Evolutionary conservation across 768 basidiomycete species (phyloP).

Genomic region (Kwoniella shandongensis): DNA sequence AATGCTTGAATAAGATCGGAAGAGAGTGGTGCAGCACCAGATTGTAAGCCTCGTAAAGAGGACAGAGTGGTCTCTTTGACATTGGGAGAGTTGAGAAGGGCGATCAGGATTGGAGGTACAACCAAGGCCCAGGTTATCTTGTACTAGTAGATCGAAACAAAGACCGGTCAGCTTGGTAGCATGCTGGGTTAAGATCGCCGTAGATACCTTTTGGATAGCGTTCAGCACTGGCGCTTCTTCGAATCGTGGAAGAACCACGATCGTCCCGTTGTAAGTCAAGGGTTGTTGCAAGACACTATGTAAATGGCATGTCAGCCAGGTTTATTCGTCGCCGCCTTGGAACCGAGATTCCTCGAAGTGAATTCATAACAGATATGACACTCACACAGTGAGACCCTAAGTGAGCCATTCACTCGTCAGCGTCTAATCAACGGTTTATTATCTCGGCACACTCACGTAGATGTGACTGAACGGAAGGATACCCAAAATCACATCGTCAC

Average conservation of each 20-base stretch:
- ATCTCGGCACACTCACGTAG: constrained; percentile 52
- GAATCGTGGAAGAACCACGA: constrained; percentile 62
- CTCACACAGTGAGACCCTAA: constrained; percentile 19
- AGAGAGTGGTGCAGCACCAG: constrained; percentile 79
- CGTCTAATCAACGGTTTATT: neutral
- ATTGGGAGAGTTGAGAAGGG: constrained; percentile 65
- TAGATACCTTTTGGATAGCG: constrained; percentile 55
- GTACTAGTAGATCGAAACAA: constrained; percentile 57
- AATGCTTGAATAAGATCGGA: constrained; percentile 63
- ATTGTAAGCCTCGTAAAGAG: constrained; percentile 62
- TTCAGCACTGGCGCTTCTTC: constrained; percentile 69
- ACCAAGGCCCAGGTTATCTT: constrained; percentile 58
- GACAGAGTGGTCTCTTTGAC: constrained; percentile 69
- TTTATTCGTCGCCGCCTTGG: no score
- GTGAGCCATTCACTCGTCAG: constrained; percentile 4
- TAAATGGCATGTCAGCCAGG: neutral
- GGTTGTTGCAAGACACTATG: constrained; percentile 43
- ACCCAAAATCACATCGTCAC: constrained; percentile 62
- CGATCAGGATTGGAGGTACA: constrained; percentile 75
- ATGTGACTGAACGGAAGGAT: constrained; percentile 65
- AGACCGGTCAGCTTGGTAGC: neutral
- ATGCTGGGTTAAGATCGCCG: no score
- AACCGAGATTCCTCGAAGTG: no score
- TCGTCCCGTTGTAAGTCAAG: constrained; percentile 44
- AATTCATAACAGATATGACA: no score